Base-by-base conservation (phyloP, 1,284 basidiomycete genomes). In the Moniliella sp. region DNA sequence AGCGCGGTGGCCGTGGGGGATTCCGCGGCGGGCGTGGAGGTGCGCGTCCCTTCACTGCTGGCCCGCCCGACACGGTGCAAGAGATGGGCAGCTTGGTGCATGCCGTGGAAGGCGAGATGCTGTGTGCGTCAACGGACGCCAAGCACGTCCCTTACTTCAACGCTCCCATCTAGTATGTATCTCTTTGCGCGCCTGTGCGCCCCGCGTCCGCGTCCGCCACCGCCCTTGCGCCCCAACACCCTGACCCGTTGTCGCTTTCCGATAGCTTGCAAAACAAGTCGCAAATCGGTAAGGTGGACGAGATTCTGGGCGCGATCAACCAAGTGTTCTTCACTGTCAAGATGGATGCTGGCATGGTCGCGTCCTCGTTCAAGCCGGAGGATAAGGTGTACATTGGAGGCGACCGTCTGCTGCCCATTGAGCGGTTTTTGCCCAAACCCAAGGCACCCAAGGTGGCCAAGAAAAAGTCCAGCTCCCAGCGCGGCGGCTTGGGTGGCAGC, bases 311-410 rank as follows among this genome's bases (percentile, higher is more conserved):
- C 0, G 91, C 91, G 7, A 88, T 99, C 63, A 99, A 97, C 63
- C 83, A 97, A 62, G 84, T 97, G 36, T 94, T 75, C 65, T 97
- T 99, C 58, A 93, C 86, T 3, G 71, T 99, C 48, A 97, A 97
- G 67, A 93, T 94, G 78, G 75, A 78, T 27, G 74, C 80, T 33
- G 91, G 91, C 28, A 86, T 97, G 76, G 74, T 88, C 88, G n/a
- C 91, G 9, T 75, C 67, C 40, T 84, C 80, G 56, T 99, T 99
- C 67, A 82, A 91, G 65, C 78, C 78, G 55, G 86, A 88, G 32
- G 91, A 99, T 67, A 94, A 91, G 62, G 83, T 99, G 28, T 99
- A 79, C 64, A 94, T 97, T 53, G 80, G 73, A 27, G 76, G 77
- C 25, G 91, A 99, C 67, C 94, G 94, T 64, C 71, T 97, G 27